phyloP scores from a whole-genome alignment of 106 monocot species.

The Dioscorea dumetorum region DNA sequence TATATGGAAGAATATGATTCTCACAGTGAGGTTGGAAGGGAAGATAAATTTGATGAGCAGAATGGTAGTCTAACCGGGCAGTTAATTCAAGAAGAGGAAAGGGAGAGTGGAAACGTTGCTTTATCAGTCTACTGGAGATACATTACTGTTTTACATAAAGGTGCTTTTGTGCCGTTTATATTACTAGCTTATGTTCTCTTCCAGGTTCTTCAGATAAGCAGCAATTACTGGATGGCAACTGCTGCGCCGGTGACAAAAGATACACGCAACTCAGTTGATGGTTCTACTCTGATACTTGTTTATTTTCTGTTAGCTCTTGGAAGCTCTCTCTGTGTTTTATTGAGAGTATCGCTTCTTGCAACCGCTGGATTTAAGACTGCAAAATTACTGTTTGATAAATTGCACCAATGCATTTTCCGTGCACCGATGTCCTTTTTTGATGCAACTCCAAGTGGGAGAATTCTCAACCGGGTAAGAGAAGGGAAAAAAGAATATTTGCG shows the following conservation, averaged over 20 bases:
- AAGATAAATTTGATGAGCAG: conserved; percentile 18
- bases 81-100: conserved; percentile 88
- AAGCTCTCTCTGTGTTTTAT: conserved; percentile 60
- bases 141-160: conserved; percentile 64
- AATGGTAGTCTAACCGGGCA: conserved; percentile 49
- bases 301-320: conserved; percentile 74
- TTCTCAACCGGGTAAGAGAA: conserved; percentile 69
- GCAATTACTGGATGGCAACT: conserved; percentile 95
- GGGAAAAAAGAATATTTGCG: too few relatives aligned
- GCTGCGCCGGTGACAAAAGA: conserved; percentile 61
- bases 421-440: conserved; percentile 96
- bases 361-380: conserved; percentile 77
- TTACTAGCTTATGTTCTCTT: conserved; percentile 64
- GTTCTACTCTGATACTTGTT: conserved; percentile 44
- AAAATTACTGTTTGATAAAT: conserved; percentile 65
- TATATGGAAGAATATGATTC: not conserved
- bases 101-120: conserved; percentile 89
- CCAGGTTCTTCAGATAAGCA: conserved; percentile 72
- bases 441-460: conserved; percentile 85
- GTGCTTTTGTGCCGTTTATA: conserved; percentile 64
- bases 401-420: conserved; percentile 68
- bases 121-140: conserved; percentile 93
- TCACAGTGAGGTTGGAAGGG: not conserved
- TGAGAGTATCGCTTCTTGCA: conserved; percentile 47
- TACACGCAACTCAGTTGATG: conserved; percentile 41